Evolutionary conservation across 371 early-diverging fungal genomes (phyloP), one percentile per base, ranked within the genome.

Genomic region (Synchytrium microbalum): DNA sequence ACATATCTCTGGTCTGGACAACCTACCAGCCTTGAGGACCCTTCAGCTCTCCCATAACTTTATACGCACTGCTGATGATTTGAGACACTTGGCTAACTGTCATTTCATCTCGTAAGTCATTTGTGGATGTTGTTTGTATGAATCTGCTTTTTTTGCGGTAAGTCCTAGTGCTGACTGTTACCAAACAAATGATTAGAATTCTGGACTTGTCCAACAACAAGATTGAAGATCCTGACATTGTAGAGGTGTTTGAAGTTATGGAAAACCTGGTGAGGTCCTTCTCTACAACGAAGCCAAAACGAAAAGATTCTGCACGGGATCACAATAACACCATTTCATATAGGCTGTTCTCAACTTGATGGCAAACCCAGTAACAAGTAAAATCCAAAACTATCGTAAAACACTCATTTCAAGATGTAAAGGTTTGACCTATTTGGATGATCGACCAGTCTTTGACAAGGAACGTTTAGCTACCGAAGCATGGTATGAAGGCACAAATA

Each of bases 271-370:
- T 80, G 62, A 60, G 72, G 29, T 10, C 23, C n/a, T 38, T n/a
- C n/a, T n/a, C n/a, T n/a, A n/a, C 25, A 33, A 24, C 16, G 1
- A 1, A 23, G n/a, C 0, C n/a, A 0, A 16, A 1, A 2, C 1
- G 26, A 26, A 1, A 29, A 54, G 3, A 0, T 52, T 54, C 33
- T 62, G 2, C 2, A 62, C 3, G 58, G 16, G n/a, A n/a, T n/a
- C n/a, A n/a, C n/a, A n/a, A n/a, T n/a, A n/a, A n/a, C n/a, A n/a
- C n/a, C n/a, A 13, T 28, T 19, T 29, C 64, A 63, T 33, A 25
- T 33, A 82, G 80, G 72, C 80, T 1, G 83, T 83, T n/a, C 62
- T 83, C 25, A 81, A 81, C 56, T 58, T 81, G 30, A 76, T 77
- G 76, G 68, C 67, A 14, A 83, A 83, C 64, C 81, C 83, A 24